Evolutionary conservation across 1,284 basidiomycete genomes (phyloP).

Genomic region (Paramarasmius palmivorus): DNA sequence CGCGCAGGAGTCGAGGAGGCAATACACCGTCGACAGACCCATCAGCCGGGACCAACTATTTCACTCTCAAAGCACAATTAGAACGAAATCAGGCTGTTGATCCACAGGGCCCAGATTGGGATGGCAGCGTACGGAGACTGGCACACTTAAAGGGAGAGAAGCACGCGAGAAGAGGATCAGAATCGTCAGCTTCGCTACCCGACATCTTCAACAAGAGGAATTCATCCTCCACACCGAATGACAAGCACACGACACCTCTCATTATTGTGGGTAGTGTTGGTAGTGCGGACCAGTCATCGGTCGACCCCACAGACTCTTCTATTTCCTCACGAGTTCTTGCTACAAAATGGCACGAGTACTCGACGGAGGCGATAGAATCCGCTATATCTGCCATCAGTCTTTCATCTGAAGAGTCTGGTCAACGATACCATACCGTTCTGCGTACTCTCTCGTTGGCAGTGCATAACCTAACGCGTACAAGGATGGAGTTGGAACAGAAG

Average conservation of each 20-base stretch:
- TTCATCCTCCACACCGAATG: slow-evolving; percentile 5
- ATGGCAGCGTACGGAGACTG: slow-evolving; percentile 58
- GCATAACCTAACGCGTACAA: slow-evolving; percentile 52
- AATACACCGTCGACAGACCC: slow-evolving; percentile 21
- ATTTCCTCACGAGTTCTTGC: slow-evolving; percentile 50
- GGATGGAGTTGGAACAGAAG: slow-evolving; percentile 63
- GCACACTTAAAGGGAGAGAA: slow-evolving; percentile 32
- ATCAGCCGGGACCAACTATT: slow-evolving; percentile 51
- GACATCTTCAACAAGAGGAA: slow-evolving; percentile 34
- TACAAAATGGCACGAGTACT: slow-evolving; percentile 70
- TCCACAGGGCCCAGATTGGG: slow-evolving; percentile 43
- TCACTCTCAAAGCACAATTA: slow-evolving; percentile 58
- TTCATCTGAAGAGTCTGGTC: slow-evolving; percentile 41
- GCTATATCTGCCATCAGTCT: slow-evolving; percentile 50
- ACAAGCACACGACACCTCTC: slow-evolving; percentile 39
- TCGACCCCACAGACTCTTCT: slow-evolving; percentile 14
- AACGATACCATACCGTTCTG: slow-evolving; percentile 67
- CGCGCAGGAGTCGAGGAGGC: slow-evolving; percentile 25
- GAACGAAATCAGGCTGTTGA: slow-evolving; percentile 39
- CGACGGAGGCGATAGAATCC: slow-evolving; percentile 67
- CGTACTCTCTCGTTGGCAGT: slow-evolving; percentile 70
- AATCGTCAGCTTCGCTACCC: slow-evolving; percentile 35
- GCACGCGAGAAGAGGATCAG: slow-evolving; percentile 21
- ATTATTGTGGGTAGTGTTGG: slow-evolving; percentile 57
- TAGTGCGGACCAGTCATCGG: slow-evolving; percentile 27